Evolutionary conservation across 1,284 basidiomycete genomes (phyloP).

Genomic region (Mycosarcoma mackinlayi): DNA sequence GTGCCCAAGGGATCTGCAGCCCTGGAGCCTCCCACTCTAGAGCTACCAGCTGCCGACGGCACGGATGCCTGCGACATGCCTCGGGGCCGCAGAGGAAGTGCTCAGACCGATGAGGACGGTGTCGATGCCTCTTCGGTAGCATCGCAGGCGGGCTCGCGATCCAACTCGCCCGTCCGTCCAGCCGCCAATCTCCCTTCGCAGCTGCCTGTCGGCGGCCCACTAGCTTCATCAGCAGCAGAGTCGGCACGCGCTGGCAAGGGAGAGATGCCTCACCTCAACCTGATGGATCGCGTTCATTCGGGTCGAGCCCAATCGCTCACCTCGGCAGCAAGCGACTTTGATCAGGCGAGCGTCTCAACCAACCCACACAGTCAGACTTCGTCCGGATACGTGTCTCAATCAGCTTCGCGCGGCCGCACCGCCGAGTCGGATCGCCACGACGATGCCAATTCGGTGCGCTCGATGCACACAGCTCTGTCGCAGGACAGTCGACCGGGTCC

Average conservation of each 20-base stretch:
- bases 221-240: constrained; percentile 28
- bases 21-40: constrained; percentile 49
- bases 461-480: constrained; percentile 52
- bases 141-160: constrained; percentile 64
- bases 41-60: constrained; percentile 36
- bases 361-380: constrained; percentile 44
- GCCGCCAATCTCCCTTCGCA: constrained; percentile 14
- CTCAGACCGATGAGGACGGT: constrained; percentile 48
- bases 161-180: constrained; percentile 52
- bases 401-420: constrained; percentile 29
- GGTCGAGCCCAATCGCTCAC: constrained; percentile 38
- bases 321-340: constrained; percentile 33
- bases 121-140: constrained; percentile 57
- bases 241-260: constrained; percentile 16
- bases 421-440: constrained; percentile 30
- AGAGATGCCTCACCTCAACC: constrained; percentile 35
- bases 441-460: constrained; percentile 39
- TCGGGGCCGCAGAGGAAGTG: constrained; percentile 26
- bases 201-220: constrained; percentile 8
- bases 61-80: constrained; percentile 19
- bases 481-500: constrained; percentile 55
- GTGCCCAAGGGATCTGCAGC: constrained; percentile 31
- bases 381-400: constrained; percentile 35
- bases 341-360: constrained; percentile 44
- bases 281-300: constrained; percentile 40